Evolutionary conservation across 768 basidiomycete genomes (phyloP), one percentile per base, ranked within the genome.

Genomic region (Suillus discolor): DNA sequence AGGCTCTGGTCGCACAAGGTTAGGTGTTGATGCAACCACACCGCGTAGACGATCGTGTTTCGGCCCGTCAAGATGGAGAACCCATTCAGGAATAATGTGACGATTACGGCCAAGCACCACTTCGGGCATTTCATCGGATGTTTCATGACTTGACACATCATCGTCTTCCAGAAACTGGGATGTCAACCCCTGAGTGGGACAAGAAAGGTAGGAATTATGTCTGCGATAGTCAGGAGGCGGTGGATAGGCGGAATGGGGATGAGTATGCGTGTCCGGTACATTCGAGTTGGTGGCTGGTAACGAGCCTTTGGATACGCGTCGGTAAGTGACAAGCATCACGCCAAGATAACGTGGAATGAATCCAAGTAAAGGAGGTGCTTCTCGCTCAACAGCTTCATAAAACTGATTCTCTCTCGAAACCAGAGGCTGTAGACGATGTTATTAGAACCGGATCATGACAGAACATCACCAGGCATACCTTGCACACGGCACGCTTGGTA

Each of bases 261-360:
- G 67, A 60, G 25, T 67, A 54, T 47, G 67, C 1, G 47, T 62
- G 16, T 45, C 51, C 36, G 71, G 28, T 47, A 63, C 61, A 45
- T 71, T 66, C n/a, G 66, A 64, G 38, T 16, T 72, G 31, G 74
- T 66, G 62, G 71, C 70, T 12, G 75, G 69, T 38, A 69, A 68
- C 39, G 70, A 71, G 15, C 76, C 71, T 71, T 83, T 88, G 16
- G 84, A 79, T 47, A 94, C 92, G 16, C 91, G 87, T 31, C 97
- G 89, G 74, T 99, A 99, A 62, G 91, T 97, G 71, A 99, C 97
- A 49, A 99, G 85, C 95, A 99, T 97, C 63, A 99, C 97, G 28
- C 97, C 97, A 18, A 99, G 84, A 77, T 99, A 99, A 53, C 96
- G 90, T n/a, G 97, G 97, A 66, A 98, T 97, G 73, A 94, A 99